These are phyloP conservation scores for Aspergillus alliaceus DNA, from an alignment of 2,329 filamentous ascomycete species.

Conservation along the genomic window DNA sequence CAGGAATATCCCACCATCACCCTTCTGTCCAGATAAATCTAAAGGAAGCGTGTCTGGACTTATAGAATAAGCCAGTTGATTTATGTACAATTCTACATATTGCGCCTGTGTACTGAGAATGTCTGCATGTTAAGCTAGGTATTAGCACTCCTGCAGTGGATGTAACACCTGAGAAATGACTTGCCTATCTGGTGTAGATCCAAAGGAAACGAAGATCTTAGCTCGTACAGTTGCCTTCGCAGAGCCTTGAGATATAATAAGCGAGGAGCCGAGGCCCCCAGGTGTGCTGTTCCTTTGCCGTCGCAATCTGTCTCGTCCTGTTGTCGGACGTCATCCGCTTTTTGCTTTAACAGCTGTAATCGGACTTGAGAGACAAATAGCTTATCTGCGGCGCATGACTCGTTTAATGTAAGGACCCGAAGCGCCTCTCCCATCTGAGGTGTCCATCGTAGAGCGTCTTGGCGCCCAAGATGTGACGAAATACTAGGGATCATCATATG, in stretches of 20 bases:
- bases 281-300: constrained; percentile 7
- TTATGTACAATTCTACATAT: constrained; percentile 29
- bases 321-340: constrained; percentile 30
- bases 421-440: constrained; percentile 42
- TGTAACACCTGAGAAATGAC: constrained; percentile 9
- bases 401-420: constrained; percentile 24
- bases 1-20: too few species aligned
- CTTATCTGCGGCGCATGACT: constrained; percentile 28
- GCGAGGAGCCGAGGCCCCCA: constrained; percentile 12
- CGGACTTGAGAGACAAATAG: constrained; percentile 37
- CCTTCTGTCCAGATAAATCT: constrained; percentile 6
- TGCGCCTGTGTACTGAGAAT: constrained; percentile 28
- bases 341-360: constrained; percentile 36
- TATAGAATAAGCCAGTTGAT: constrained; percentile 28
- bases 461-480: constrained; percentile 35
- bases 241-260: constrained; percentile 32
- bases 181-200: constrained; percentile 21
- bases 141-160: constrained; percentile 1
- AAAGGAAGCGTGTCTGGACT: constrained; percentile 15
- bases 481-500: constrained; percentile 23
- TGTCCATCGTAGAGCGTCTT: constrained; percentile 39
- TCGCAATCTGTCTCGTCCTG: constrained; percentile 25
- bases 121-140: constrained; percentile 14
- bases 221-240: constrained; percentile 32
- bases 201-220: constrained; percentile 27